These are phyloP conservation scores for Daedaleopsis sinensis DNA, from an alignment of 768 basidiomycete genomes.

Conservation along the genomic window DNA sequence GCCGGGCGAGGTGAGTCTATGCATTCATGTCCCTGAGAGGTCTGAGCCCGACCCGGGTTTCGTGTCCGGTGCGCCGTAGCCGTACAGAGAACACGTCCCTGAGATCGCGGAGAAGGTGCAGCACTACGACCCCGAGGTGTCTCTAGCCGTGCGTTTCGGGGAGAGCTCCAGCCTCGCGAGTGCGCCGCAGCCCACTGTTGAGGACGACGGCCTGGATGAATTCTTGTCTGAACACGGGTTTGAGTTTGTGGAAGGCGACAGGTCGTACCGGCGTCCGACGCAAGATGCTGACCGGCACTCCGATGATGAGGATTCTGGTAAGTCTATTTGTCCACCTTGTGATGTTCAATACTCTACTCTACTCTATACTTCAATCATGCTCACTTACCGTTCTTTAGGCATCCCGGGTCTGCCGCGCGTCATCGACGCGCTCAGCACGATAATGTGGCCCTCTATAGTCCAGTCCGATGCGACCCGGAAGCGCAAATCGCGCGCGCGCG, in stretches of 20 bases:
- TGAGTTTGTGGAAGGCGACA: constrained; percentile 70
- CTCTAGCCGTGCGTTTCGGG: constrained; percentile 64
- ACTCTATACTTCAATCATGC: too few species aligned
- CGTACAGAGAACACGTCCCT: constrained; percentile 59
- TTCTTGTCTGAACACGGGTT: constrained; percentile 73
- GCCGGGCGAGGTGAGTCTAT: constrained; percentile 58
- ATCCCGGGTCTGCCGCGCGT: constrained; percentile 62
- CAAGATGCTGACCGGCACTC: constrained; percentile 21
- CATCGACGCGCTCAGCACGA: constrained; percentile 78
- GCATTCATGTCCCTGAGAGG: constrained; percentile 2
- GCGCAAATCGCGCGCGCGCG: constrained; percentile 35
- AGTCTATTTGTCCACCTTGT: background rate
- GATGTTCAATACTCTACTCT: too few species aligned
- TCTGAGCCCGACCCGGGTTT: constrained; percentile 2
- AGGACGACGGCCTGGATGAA: constrained; percentile 61
- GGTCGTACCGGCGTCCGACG: constrained; percentile 23
- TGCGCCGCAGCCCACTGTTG: constrained; percentile 30
- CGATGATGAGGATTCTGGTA: constrained; percentile 28
- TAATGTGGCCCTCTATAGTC: constrained; percentile 88
- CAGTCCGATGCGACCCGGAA: constrained; percentile 35
- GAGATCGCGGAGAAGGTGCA: constrained; percentile 50
- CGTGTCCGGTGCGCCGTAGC: constrained; percentile 35
- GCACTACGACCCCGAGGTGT: constrained; percentile 67
- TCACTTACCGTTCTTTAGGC: constrained; percentile 6
- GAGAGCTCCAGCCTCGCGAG: constrained; percentile 18